A percentile compares a stretch with the other conserved stretches of the same genome.
These are phyloP conservation scores for Bathelium albidoporum DNA, from an alignment of 495 filamentous ascomycete genomes.

Conservation along the genomic window DNA sequence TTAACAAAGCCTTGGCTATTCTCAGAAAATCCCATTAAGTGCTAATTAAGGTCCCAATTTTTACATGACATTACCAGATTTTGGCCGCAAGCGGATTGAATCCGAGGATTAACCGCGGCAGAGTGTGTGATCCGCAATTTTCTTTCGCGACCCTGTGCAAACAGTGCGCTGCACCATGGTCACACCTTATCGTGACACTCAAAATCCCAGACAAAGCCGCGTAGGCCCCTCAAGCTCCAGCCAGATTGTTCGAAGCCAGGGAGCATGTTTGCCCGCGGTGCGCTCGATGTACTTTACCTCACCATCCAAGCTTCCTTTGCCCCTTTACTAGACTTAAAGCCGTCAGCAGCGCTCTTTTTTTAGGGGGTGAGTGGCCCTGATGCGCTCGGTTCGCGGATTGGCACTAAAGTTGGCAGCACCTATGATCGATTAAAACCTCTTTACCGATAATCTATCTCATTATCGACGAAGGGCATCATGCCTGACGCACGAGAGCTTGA, in stretches of 20 bases:
- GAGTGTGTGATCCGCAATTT: too few relatives aligned
- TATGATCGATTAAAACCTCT: not conserved
- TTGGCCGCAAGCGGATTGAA: too few relatives aligned
- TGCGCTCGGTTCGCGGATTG: not conserved
- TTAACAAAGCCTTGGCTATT: too few relatives aligned
- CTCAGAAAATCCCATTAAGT: too few relatives aligned
- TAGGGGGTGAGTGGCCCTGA: not conserved
- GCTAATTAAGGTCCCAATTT: too few relatives aligned
- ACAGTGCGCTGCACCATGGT: too few relatives aligned
- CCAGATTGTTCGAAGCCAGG: not conserved
- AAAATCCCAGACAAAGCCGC: not conserved
- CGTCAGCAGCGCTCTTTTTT: not conserved
- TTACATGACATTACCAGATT: too few relatives aligned
- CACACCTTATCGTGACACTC: not conserved
- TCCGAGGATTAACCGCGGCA: too few relatives aligned
- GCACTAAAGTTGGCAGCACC: not conserved
- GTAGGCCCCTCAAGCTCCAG: not conserved
- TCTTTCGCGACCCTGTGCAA: too few relatives aligned
- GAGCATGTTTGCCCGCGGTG: not conserved
- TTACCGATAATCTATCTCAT: not conserved
- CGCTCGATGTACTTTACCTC: not conserved
- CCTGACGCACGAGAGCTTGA: slow-evolving; percentile 12
- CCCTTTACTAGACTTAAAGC: not conserved
- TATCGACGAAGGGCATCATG: not conserved
- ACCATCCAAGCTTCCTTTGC: not conserved